A percentile compares a stretch with the other conserved stretches of the same genome.
phyloP scores from a whole-genome alignment of 106 monocot genomes.

The Amphibolis antarctica region DNA sequence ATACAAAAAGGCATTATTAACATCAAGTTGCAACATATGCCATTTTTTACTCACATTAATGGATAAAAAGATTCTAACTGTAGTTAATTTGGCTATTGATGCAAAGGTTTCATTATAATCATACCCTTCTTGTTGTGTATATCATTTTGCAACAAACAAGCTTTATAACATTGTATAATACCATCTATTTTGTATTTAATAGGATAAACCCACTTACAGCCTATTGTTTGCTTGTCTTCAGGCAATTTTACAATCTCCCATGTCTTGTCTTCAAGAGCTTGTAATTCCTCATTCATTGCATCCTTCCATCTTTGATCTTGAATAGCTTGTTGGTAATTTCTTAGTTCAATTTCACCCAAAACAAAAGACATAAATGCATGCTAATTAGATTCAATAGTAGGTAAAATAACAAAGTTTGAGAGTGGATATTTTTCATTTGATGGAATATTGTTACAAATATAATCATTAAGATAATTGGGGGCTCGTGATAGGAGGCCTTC shows the following conservation, averaged over 20 bases:
- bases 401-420: background rate
- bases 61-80: background rate
- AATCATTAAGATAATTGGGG: too few species aligned
- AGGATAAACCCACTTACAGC: background rate
- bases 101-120: background rate
- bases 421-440: too few species aligned
- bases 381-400: background rate
- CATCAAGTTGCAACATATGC: too few species aligned
- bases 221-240: background rate
- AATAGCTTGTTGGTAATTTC: background rate
- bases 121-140: background rate
- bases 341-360: background rate
- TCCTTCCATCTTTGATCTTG: background rate
- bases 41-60: too few species aligned
- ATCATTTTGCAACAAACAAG: background rate
- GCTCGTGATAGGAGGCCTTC: too few species aligned
- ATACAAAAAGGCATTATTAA: background rate
- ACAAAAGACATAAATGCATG: background rate
- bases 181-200: background rate
- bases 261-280: background rate
- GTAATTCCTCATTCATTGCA: background rate
- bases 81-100: background rate
- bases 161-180: background rate
- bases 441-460: too few species aligned
- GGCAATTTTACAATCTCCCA: background rate